Percentiles rank a stretch among this genome's conserved stretches.
These are phyloP conservation scores for Lentinula raphanica DNA, from an alignment of 768 basidiomycete species.

Conservation along the genomic window DNA sequence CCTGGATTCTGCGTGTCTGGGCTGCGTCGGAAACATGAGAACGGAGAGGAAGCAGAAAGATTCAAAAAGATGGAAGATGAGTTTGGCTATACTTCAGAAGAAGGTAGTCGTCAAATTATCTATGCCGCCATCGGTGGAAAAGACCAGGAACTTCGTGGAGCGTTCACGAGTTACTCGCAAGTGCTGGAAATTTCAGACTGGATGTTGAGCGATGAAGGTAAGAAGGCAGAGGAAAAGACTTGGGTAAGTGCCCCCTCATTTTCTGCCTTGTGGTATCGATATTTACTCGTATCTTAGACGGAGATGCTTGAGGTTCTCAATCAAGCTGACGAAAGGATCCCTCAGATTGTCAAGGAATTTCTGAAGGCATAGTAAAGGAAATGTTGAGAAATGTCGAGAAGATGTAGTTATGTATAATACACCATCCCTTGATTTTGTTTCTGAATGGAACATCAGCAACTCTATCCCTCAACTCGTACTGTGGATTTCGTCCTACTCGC, in stretches of 20 bases:
- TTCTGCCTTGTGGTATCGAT: neutral
- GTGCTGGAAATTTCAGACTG: constrained; percentile 26
- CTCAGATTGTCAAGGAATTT: neutral
- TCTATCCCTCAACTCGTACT: too few species aligned
- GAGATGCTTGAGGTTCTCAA: constrained; percentile 20
- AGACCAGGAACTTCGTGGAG: neutral
- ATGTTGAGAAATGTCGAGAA: neutral
- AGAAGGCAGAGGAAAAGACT: constrained; percentile 21
- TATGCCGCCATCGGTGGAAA: constrained; percentile 22
- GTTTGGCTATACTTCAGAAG: constrained; percentile 16
- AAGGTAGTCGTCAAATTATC: constrained; percentile 30
- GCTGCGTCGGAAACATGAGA: constrained; percentile 12
- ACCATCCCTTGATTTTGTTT: too few species aligned
- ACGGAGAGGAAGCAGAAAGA: neutral
- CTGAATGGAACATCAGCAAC: too few species aligned
- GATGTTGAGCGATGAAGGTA: constrained; percentile 24
- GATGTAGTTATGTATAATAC: too few species aligned
- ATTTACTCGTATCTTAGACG: constrained; percentile 9
- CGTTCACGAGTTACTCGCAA: neutral
- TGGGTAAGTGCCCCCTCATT: constrained; percentile 24
- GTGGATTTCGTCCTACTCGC: too few species aligned
- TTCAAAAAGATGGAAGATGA: constrained; percentile 7
- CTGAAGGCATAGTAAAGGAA: neutral
- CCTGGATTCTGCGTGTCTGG: constrained; percentile 28
- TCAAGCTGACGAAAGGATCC: neutral